phyloP scores from a whole-genome alignment of 805 yeast genomes.

The Monosporozyma servazzii region DNA sequence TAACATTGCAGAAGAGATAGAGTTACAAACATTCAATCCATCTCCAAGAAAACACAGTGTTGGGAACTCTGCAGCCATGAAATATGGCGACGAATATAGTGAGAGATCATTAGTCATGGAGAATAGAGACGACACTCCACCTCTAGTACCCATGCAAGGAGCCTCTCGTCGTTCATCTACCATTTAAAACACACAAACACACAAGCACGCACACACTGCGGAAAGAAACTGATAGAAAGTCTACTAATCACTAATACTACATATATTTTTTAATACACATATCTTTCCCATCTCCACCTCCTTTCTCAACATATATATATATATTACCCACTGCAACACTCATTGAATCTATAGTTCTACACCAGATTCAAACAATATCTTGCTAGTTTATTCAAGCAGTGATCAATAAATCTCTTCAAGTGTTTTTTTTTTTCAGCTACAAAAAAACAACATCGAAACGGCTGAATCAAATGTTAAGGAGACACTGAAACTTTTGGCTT shows the following conservation, averaged over 20 bases:
- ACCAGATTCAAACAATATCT: too few relatives aligned
- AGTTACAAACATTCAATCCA: slow-evolving; percentile 1
- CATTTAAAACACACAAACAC: not conserved
- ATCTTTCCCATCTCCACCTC: not conserved
- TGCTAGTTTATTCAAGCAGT: too few relatives aligned
- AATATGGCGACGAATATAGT: not conserved
- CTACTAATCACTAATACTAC: not conserved
- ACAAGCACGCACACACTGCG: not conserved
- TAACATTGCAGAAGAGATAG: slow-evolving; percentile 2
- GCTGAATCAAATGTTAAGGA: not conserved
- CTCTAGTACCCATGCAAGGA: not conserved
- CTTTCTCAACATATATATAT: too few relatives aligned
- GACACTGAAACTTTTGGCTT: not conserved
- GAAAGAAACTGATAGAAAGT: not conserved
- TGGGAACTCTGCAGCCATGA: not conserved
- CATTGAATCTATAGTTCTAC: too few relatives aligned
- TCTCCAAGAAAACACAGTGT: not conserved
- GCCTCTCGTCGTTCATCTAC: slow-evolving; percentile 2
- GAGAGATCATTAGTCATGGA: not conserved
- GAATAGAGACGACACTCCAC: slow-evolving; percentile 6
- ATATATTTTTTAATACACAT: not conserved
- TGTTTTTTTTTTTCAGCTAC: not conserved
- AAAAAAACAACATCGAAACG: too few relatives aligned
- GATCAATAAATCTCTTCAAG: too few relatives aligned
- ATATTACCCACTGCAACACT: too few relatives aligned